phyloP scores from a whole-genome alignment of 148 eudicot species.

The Cornus controversa region DNA sequence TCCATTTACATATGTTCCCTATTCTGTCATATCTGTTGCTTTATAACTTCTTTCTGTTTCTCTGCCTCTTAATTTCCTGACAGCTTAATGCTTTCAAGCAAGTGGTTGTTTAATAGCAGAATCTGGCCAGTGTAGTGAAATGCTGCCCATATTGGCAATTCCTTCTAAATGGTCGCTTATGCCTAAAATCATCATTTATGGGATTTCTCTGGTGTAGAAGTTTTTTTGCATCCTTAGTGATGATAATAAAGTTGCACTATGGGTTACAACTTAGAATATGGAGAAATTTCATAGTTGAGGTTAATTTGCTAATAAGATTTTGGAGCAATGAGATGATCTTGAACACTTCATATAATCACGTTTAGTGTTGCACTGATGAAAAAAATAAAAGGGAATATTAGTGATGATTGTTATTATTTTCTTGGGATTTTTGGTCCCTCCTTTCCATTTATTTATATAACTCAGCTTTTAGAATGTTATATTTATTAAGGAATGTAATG shows the following conservation, averaged over 20 bases:
- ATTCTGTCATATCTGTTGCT: not conserved
- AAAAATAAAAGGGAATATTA: not conserved
- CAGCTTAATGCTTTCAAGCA: too few relatives aligned
- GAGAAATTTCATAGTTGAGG: too few relatives aligned
- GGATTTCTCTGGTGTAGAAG: not conserved
- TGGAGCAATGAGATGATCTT: not conserved
- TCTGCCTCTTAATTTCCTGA: not conserved
- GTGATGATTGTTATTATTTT: not conserved
- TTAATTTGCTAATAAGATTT: too few relatives aligned
- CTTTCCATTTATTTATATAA: not conserved
- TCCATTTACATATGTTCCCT: not conserved
- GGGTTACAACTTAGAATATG: too few relatives aligned
- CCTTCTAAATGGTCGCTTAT: not conserved
- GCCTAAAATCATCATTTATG: not conserved
- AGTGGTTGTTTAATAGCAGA: too few relatives aligned
- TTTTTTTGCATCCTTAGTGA: conserved; percentile 1
- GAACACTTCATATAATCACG: not conserved
- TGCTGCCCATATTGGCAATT: not conserved
- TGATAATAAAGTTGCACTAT: not conserved
- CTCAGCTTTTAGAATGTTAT: not conserved
- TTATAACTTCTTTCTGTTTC: not conserved
- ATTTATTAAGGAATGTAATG: too few relatives aligned
- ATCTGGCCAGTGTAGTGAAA: not conserved
- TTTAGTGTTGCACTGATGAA: not conserved
- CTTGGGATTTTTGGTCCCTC: not conserved